A percentile compares a stretch with the other conserved stretches of the same genome.
Evolutionary conservation across 2,329 filamentous ascomycete species (phyloP).

Genomic region (Sporothrix pallida): DNA sequence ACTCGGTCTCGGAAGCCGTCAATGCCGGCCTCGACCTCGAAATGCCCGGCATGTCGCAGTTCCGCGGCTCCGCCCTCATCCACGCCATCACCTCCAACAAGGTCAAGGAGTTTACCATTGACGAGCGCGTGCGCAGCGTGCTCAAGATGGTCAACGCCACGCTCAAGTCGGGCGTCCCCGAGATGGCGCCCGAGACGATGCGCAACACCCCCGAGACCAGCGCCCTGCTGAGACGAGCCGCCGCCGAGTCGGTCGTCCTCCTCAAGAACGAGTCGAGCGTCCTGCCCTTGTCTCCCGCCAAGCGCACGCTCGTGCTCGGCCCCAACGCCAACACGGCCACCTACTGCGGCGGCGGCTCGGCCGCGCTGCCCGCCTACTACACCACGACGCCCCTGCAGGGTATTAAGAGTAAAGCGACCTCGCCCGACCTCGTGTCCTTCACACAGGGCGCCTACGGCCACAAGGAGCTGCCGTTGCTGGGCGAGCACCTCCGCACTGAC

Average conservation of each 20-base stretch:
- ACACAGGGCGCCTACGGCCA: conserved; percentile 36
- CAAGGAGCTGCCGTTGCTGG: conserved; percentile 37
- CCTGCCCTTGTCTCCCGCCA: conserved; percentile 54
- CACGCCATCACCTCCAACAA: conserved; percentile 36
- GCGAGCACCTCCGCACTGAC: conserved; percentile 29
- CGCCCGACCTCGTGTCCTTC: conserved; percentile 42
- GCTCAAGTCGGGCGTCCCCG: conserved; percentile 12
- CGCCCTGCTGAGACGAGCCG: conserved; percentile 33
- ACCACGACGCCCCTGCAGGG: conserved; percentile 52
- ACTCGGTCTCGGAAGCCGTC: conserved; percentile 40
- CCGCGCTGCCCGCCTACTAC: conserved; percentile 50
- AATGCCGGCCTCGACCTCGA: conserved; percentile 42
- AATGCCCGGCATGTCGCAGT: conserved; percentile 44
- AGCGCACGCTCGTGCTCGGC: conserved; percentile 56
- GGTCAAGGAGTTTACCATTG: conserved; percentile 40
- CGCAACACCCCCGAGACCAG: conserved; percentile 32
- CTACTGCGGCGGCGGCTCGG: conserved; percentile 42
- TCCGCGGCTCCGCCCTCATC: conserved; percentile 38
- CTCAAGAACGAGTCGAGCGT: conserved; percentile 59
- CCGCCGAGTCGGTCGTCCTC: conserved; percentile 36
- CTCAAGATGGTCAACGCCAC: conserved; percentile 39
- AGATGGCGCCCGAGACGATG: conserved; percentile 32
- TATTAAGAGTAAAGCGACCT: conserved; percentile 43
- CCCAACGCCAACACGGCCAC: conserved; percentile 53
- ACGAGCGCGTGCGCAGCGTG: conserved; percentile 42